Percentiles rank a stretch among this genome's conserved stretches.
Conservation (phyloP, 176 grass and related monocot genomes). For the Oryza meyeriana region DNA sequence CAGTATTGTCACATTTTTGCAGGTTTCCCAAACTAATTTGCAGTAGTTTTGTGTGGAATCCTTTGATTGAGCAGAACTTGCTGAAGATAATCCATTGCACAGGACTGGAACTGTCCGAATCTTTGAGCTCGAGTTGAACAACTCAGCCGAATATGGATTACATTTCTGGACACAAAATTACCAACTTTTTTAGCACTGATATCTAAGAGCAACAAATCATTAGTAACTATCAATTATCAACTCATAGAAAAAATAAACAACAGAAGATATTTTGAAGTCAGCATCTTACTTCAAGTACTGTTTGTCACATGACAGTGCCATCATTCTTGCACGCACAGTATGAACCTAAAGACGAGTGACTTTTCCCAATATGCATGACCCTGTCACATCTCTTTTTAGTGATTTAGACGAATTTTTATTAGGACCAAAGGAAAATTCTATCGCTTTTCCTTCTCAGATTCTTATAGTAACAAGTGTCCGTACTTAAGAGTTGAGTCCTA, state of each 20-base stretch:
- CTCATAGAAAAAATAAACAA: not conserved
- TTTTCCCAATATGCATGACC: not conserved
- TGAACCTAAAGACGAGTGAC: not conserved
- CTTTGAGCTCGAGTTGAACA: slow-evolving; percentile 56
- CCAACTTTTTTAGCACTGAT: not conserved
- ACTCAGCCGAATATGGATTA: slow-evolving; percentile 58
- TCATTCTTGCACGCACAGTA: not conserved
- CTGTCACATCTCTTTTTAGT: not conserved
- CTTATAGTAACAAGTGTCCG: slow-evolving; percentile 2
- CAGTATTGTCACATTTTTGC: slow-evolving; percentile 61
- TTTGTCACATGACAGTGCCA: not conserved
- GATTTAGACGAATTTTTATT: not conserved
- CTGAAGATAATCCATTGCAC: slow-evolving; percentile 48
- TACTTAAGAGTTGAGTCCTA: not conserved
- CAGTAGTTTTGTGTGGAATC: slow-evolving; percentile 63
- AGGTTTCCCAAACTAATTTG: slow-evolving; percentile 58
- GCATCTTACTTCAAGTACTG: not conserved
- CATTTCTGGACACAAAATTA: slow-evolving; percentile 54
- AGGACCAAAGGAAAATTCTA: not conserved
- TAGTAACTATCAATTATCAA: not conserved
- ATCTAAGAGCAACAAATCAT: not conserved
- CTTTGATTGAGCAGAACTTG: slow-evolving; percentile 48
- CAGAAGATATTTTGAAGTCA: not conserved
- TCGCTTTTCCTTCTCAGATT: not conserved
- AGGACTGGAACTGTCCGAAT: slow-evolving; percentile 50